Evolutionary conservation across 129 eudicot genomes (phyloP), one percentile per base, ranked within the genome.

Genomic region (Tagetes patula): DNA sequence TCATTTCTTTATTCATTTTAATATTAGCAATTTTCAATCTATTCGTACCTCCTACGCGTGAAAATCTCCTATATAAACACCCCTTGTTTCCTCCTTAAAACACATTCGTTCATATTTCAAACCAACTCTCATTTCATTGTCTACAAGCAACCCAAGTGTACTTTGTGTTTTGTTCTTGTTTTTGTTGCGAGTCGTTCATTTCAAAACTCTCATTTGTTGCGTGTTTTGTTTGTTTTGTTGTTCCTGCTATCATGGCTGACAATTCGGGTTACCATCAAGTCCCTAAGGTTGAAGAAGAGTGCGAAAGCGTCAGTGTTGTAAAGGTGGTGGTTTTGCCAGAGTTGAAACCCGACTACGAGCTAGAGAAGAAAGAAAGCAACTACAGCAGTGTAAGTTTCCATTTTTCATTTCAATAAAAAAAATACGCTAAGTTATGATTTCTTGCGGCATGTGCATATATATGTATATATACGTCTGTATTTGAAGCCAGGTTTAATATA

Each of bases 1-100:
- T n/a, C n/a, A n/a, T n/a, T n/a, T n/a, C n/a, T n/a, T n/a, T n/a
- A n/a, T 69, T 70, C 30, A 38, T 70, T 53, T 14, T 11, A 67
- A 65, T 61, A 65, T 54, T 37, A 54, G 37, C 47, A 41, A 64
- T 10, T 70, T 62, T 71, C 55, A 78, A 20, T 49, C 48, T 36
- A 36, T 30, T 71, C 60, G 61, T n/a, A 31, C 6, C 60, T 33
- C 13, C 52, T 50, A 71, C 82, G 77, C 77, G 67, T 46, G 3
- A 78, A 53, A 72, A 34, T 64, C 9, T 36, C n/a, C 82, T 78
- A 78, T 78, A 78, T 78, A 78, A 78, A 72, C 77, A 55, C 60
- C 42, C 77, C 5, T 78, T 43, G 58, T 56, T 53, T 55, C 73
- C 43, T n/a, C 72, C 27, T 11, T 1, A 32, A 45, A 76, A 34